Evolutionary conservation across 306 rosid genomes (phyloP).

Genomic region (Vigna radiata): DNA sequence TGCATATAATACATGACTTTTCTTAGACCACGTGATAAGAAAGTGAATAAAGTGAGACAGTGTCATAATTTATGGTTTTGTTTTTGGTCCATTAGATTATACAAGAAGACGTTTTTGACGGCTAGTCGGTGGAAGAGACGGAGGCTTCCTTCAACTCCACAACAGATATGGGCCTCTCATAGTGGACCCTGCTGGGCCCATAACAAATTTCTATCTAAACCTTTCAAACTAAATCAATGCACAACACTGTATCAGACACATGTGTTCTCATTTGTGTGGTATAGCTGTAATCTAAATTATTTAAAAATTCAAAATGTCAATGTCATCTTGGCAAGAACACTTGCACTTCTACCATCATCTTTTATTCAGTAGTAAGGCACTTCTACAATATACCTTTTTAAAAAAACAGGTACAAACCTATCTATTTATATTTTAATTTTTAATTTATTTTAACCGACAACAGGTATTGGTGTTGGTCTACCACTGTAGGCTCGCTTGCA

Average conservation of each 20-base stretch:
- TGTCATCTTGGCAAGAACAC: not conserved
- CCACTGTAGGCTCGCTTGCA: conserved; percentile 73
- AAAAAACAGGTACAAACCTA: not conserved
- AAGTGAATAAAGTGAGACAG: too few relatives aligned
- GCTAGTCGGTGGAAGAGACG: not conserved
- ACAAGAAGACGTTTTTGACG: not conserved
- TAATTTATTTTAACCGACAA: conserved; percentile 41
- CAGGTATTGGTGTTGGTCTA: conserved; percentile 54
- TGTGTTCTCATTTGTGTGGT: not conserved
- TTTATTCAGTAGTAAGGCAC: conserved; percentile 1
- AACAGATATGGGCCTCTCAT: not conserved
- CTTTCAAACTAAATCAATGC: not conserved
- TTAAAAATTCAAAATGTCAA: not conserved
- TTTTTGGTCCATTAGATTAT: too few relatives aligned
- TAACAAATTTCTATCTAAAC: not conserved
- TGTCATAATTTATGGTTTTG: too few relatives aligned
- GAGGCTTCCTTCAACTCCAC: not conserved
- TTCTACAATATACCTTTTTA: not conserved
- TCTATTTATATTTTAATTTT: not conserved
- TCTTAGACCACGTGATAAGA: too few relatives aligned
- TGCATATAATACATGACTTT: too few relatives aligned
- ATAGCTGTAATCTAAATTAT: conserved; percentile 1
- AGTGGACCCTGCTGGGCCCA: not conserved
- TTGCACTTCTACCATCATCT: not conserved
- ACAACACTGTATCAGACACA: not conserved